Evolutionary conservation across 1,139 yeast species (phyloP).

Genomic region (Suhomyces yuchorum): DNA sequence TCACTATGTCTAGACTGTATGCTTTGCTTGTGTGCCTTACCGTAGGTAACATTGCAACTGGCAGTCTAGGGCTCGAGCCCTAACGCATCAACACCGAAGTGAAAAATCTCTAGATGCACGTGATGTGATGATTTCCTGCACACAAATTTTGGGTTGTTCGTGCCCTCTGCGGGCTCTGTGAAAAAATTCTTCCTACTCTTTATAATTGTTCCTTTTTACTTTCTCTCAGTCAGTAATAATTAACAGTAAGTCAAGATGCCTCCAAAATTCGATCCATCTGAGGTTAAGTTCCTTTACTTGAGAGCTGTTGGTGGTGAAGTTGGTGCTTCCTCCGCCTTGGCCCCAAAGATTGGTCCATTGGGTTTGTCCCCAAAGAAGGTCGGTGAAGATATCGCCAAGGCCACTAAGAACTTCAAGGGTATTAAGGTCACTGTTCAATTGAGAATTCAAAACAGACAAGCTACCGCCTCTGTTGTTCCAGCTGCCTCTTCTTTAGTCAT

Average conservation of each 20-base stretch:
- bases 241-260: conserved; percentile 56
- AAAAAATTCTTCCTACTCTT: conserved; percentile 11
- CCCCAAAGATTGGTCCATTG: conserved; percentile 99
- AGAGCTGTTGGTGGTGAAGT: conserved; percentile 99
- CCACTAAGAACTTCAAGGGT: conserved; percentile 99
- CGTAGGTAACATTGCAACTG: background rate
- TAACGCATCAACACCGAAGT: background rate
- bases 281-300: conserved; percentile 97
- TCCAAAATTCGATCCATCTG: conserved; percentile 98
- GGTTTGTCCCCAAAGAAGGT: conserved; percentile 99
- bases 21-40: no score
- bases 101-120: background rate
- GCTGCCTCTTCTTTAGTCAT: conserved; percentile 98
- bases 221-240: conserved; percentile 12
- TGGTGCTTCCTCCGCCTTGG: conserved; percentile 99
- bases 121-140: conserved; percentile 5
- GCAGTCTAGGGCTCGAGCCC: conserved; percentile 12
- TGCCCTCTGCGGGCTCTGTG: conserved; percentile 7
- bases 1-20: no score
- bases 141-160: background rate
- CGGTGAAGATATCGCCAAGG: conserved; percentile 99
- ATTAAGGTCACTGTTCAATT: conserved; percentile 98
- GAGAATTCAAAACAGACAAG: conserved; percentile 99
- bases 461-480: conserved; percentile 98
- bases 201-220: conserved; percentile 6